A percentile compares a stretch with the other conserved stretches of the same genome.
These are phyloP conservation scores for Circinella minor DNA, from an alignment of 371 early-diverging fungal genomes.

Conservation along the genomic window DNA sequence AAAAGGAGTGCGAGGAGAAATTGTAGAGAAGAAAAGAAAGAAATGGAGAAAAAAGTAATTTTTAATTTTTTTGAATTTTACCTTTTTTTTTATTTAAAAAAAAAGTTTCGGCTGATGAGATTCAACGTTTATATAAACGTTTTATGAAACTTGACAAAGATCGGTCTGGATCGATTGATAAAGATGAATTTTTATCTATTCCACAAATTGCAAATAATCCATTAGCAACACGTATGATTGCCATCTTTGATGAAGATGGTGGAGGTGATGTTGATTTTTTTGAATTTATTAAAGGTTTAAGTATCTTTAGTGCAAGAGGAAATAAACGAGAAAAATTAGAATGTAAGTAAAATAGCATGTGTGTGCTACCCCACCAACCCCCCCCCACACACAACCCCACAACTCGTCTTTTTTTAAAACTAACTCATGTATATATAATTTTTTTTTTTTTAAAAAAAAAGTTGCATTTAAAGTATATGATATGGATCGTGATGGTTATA, in stretches of 20 bases:
- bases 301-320: slow-evolving; percentile 92
- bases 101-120: slow-evolving; percentile 89
- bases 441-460: slow-evolving; percentile 27
- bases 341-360: slow-evolving; percentile 57
- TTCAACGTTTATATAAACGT: slow-evolving; percentile 95
- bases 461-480: slow-evolving; percentile 99
- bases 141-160: slow-evolving; percentile 97
- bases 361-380: no score
- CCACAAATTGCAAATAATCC: slow-evolving; percentile 97
- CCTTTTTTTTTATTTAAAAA: no score
- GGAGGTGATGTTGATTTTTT: slow-evolving; percentile 97
- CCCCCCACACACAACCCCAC: no score
- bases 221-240: slow-evolving; percentile 91
- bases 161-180: slow-evolving; percentile 91
- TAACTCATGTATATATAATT: no score
- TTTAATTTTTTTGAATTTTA: no score
- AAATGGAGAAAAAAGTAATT: not conserved
- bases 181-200: slow-evolving; percentile 92
- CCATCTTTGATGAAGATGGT: slow-evolving; percentile 95
- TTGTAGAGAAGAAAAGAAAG: no score
- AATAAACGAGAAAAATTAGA: slow-evolving; percentile 90
- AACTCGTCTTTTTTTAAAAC: no score
- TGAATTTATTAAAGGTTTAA: slow-evolving; percentile 93
- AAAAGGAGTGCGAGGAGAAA: no score
- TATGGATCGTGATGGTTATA: slow-evolving; percentile 96